phyloP scores from a whole-genome alignment of 1,284 basidiomycete genomes.

The Cutaneotrichosporon mucoides region DNA sequence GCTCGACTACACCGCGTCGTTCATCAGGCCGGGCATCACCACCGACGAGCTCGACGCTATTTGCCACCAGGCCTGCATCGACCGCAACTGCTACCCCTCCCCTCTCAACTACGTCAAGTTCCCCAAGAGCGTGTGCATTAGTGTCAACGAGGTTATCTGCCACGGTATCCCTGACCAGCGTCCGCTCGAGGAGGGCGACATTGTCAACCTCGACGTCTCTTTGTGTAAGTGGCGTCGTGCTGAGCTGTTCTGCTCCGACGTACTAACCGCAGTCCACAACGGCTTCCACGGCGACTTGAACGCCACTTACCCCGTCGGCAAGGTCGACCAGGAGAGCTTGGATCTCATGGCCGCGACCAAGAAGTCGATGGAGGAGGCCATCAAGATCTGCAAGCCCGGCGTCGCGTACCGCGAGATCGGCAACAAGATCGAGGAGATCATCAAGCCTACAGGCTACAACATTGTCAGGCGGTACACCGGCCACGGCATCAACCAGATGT shows the following conservation, averaged over 20 bases:
- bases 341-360: constrained; percentile 77
- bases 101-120: constrained; percentile 89
- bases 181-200: constrained; percentile 82
- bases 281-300: constrained; percentile 90
- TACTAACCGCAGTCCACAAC: constrained; percentile 41
- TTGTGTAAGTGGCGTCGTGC: constrained; percentile 41
- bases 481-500: constrained; percentile 78
- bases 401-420: constrained; percentile 63
- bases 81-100: constrained; percentile 88
- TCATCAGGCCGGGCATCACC: constrained; percentile 82
- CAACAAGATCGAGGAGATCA: constrained; percentile 65
- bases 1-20: constrained; percentile 80
- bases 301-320: constrained; percentile 77
- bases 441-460: constrained; percentile 71
- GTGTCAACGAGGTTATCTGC: constrained; percentile 95
- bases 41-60: constrained; percentile 93
- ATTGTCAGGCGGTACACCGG: constrained; percentile 85
- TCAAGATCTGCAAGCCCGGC: constrained; percentile 84
- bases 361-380: constrained; percentile 76
- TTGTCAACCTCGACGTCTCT: constrained; percentile 75
- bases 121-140: constrained; percentile 94
- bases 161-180: constrained; percentile 92
- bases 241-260: too few species aligned
- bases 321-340: constrained; percentile 73
- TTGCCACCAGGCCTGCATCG: constrained; percentile 89